Percentiles rank a stretch among this genome's conserved stretches.
These are phyloP conservation scores for Cyberlindnera suaveolens DNA, from an alignment of 805 yeast species.

Conservation along the genomic window DNA sequence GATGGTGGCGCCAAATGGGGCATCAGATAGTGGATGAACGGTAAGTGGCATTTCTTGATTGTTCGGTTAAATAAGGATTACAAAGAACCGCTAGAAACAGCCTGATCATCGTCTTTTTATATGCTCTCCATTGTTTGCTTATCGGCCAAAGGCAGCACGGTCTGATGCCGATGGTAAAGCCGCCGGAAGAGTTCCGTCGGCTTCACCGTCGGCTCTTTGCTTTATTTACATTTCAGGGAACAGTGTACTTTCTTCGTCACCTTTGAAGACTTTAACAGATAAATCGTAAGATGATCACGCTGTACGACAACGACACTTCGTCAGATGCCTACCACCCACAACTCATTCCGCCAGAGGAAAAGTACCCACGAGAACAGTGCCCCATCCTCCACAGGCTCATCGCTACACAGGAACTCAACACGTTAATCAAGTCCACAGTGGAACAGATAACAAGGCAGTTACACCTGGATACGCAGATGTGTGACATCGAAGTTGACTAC, in stretches of 20 bases:
- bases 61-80: too few relatives aligned
- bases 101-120: too few relatives aligned
- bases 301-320: constrained; percentile 7
- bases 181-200: too few relatives aligned
- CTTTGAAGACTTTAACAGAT: too few relatives aligned
- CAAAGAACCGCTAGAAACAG: too few relatives aligned
- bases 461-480: not conserved
- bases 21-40: constrained; percentile 16
- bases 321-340: not conserved
- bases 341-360: constrained; percentile 1
- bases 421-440: constrained; percentile 1
- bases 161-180: too few relatives aligned
- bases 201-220: too few relatives aligned
- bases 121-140: too few relatives aligned
- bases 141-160: too few relatives aligned
- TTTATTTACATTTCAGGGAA: too few relatives aligned
- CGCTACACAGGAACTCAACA: not conserved
- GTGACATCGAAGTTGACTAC: constrained; percentile 4
- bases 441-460: not conserved
- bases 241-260: too few relatives aligned
- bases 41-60: constrained; percentile 4
- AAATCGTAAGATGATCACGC: constrained; percentile 1
- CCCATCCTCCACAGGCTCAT: constrained; percentile 3
- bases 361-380: constrained; percentile 6
- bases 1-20: constrained; percentile 66